Evolutionary conservation across 352 stramenopile species (phyloP), one percentile per base, ranked within the genome.

Genomic region (Globisporangium irregulare): DNA sequence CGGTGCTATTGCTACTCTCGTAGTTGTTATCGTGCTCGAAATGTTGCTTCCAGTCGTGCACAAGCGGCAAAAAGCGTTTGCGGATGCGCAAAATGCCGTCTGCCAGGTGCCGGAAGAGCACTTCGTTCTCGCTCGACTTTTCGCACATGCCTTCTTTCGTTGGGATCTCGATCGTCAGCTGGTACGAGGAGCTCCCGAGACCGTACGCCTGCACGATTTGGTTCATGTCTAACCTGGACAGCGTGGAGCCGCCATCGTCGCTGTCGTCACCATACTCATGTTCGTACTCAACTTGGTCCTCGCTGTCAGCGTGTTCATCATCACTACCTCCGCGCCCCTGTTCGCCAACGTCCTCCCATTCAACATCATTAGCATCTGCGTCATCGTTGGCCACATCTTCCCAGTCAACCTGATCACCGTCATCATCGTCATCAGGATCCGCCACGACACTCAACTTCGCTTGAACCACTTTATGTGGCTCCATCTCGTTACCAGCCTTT

Each of bases 201-300:
- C 86, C 86, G 62, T 93, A 93, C 18, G 80, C 79, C 43, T 88
- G 75, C 34, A 93, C 83, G 65, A 93, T 93, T 24, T 90, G 79
- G 59, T 90, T 92, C 24, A 92, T 90, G 66, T 93, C 83, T 79
- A 93, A 87, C 20, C 24, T 41, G 9, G 51, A 46, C 10, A 51
- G 62, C 50, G 51, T 36, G 7, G 24, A 3, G 43, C 51, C 46
- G 15, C 66, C 20, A 2, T 76, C 63, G 2, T 67, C 34, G 14
- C 46, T 48, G 3, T 70, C 58, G 20, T 79, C 67, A 0, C 74
- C 62, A 7, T 12, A 20, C 41, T 63, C 59, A 24, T 75, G 56
- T 59, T 73, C 68, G 22, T 59, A 29, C 15, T 79, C 50, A 15
- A 12, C 29, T 15, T 43, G 29, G 14, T 71, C 64, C 0, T 74